phyloP scores from a whole-genome alignment of 1,284 basidiomycete genomes.

The Pseudozyma pruni region DNA sequence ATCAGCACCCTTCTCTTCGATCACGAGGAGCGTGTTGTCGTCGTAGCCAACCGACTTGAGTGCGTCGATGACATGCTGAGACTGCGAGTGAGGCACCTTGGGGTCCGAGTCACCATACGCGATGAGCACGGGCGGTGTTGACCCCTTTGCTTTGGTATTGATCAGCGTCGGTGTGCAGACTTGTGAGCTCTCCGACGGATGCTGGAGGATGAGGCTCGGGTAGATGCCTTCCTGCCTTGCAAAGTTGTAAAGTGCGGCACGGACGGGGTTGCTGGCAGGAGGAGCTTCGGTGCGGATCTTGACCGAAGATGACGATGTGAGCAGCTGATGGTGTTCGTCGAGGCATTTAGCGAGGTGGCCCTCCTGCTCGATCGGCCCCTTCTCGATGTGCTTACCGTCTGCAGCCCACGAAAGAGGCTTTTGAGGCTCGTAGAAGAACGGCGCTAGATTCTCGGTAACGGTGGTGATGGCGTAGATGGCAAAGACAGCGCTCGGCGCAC shows the following conservation, averaged over 20 bases:
- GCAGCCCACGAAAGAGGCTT: constrained; percentile 49
- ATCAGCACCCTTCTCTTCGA: constrained; percentile 37
- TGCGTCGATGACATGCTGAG: constrained; percentile 38
- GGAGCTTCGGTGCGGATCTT: constrained; percentile 43
- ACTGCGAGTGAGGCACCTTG: constrained; percentile 50
- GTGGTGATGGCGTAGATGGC: constrained; percentile 56
- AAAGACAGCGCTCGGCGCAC: constrained; percentile 37
- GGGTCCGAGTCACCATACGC: constrained; percentile 49
- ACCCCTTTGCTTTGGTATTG: constrained; percentile 4
- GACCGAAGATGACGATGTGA: constrained; percentile 11
- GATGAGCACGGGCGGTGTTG: constrained; percentile 28
- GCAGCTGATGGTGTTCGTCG: constrained; percentile 15
- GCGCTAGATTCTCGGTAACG: constrained; percentile 23
- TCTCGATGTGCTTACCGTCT: constrained; percentile 31
- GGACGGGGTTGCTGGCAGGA: constrained; percentile 33
- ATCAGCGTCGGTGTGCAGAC: constrained; percentile 42
- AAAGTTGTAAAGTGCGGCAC: constrained; percentile 51
- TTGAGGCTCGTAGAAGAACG: constrained; percentile 48
- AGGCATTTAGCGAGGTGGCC: constrained; percentile 39
- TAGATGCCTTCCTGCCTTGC: constrained; percentile 52
- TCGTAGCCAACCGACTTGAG: constrained; percentile 36
- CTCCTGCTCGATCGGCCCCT: constrained; percentile 16
- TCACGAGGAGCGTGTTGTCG: constrained; percentile 13
- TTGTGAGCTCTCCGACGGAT: constrained; percentile 11
- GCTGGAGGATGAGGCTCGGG: constrained; percentile 34